phyloP scores from a whole-genome alignment of 1,139 yeast genomes.

The Pichia sp. region DNA sequence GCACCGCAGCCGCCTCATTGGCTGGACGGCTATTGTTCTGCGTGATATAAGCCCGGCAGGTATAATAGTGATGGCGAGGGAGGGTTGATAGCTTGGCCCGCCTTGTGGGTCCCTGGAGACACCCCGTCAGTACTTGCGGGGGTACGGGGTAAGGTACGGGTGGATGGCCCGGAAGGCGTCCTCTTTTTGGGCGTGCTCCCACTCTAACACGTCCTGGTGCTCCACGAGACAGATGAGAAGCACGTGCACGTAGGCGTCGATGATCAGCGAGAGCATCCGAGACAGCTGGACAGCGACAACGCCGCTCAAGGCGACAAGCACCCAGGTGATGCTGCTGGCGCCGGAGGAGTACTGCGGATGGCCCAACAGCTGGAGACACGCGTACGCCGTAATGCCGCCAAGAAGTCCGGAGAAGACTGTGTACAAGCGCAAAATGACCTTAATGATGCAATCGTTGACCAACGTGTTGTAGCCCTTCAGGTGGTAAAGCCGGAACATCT shows the following conservation, averaged over 20 bases:
- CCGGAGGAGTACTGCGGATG: background rate
- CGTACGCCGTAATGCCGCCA: constrained; percentile 51
- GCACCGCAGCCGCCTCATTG: too few species aligned
- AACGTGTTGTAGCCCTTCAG: constrained; percentile 62
- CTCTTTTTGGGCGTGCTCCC: constrained; percentile 57
- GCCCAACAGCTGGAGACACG: constrained; percentile 43
- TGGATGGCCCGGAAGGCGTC: background rate
- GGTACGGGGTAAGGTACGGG: background rate
- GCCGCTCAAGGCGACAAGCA: constrained; percentile 65
- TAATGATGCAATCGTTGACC: constrained; percentile 72
- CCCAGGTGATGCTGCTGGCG: background rate
- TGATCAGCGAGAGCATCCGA: constrained; percentile 66
- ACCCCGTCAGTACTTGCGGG: background rate
- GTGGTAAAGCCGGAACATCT: constrained; percentile 70
- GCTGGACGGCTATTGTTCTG: too few species aligned
- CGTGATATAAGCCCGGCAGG: too few species aligned
- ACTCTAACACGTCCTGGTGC: constrained; percentile 77
- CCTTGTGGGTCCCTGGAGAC: too few species aligned
- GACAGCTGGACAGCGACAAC: constrained; percentile 60
- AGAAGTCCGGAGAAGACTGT: constrained; percentile 62
- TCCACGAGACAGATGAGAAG: constrained; percentile 82
- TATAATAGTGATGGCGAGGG: too few species aligned
- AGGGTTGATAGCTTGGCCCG: too few species aligned
- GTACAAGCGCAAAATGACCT: constrained; percentile 72
- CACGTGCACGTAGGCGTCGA: constrained; percentile 78